Evolutionary conservation across 176 grass and related monocot genomes (phyloP).

Genomic region (Eremochloa ophiuroides): DNA sequence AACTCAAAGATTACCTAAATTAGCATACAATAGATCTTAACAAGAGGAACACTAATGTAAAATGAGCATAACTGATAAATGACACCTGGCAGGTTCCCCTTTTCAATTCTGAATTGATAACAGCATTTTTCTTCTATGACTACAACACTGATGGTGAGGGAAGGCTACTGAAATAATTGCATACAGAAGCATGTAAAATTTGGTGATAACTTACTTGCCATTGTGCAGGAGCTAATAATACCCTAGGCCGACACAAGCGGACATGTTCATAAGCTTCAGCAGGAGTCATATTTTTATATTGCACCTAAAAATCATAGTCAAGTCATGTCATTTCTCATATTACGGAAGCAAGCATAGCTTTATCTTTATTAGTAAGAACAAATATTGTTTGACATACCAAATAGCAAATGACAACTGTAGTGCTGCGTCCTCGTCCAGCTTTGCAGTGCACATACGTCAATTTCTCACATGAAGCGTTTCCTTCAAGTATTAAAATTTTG

Average conservation of each 20-base stretch:
- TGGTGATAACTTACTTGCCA: conserved; percentile 49
- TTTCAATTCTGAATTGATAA: background rate
- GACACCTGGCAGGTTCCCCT: background rate
- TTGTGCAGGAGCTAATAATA: conserved; percentile 78
- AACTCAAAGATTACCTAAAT: background rate
- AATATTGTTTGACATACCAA: conserved; percentile 44
- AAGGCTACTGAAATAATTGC: background rate
- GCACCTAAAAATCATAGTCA: conserved; percentile 47
- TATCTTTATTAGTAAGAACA: background rate
- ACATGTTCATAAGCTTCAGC: conserved; percentile 74
- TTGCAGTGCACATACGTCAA: conserved; percentile 97
- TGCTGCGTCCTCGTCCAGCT: conserved; percentile 97
- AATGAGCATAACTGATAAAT: background rate
- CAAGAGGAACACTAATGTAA: background rate
- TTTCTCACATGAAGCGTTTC: conserved; percentile 57
- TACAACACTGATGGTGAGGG: background rate
- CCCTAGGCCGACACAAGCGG: conserved; percentile 70
- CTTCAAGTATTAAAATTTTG: conserved; percentile 34
- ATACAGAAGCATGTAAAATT: background rate
- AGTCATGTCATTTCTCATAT: background rate
- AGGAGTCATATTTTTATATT: conserved; percentile 87
- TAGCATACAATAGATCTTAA: background rate
- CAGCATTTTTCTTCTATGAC: background rate
- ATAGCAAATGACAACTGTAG: conserved; percentile 95
- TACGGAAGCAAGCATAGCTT: background rate